phyloP scores from a whole-genome alignment of 176 grass and related monocot species.

The Ensete ventricosum region DNA sequence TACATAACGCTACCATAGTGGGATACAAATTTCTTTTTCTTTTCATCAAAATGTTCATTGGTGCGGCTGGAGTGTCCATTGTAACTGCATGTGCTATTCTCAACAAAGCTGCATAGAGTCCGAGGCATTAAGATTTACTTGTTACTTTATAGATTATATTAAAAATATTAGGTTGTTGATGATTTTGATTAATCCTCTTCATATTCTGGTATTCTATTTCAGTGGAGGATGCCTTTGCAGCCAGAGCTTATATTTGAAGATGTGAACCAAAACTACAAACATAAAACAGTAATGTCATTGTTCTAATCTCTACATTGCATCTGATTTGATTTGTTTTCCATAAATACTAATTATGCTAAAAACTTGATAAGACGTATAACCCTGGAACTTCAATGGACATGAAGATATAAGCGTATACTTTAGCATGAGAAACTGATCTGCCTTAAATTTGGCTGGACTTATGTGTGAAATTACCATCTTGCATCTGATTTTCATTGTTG shows the following conservation, averaged over 20 bases:
- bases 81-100: background rate
- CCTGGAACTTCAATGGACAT: too few relatives aligned
- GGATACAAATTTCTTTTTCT: too few relatives aligned
- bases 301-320: background rate
- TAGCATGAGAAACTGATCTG: background rate
- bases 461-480: background rate
- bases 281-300: slow-evolving; percentile 54
- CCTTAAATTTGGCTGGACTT: background rate
- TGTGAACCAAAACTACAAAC: slow-evolving; percentile 89
- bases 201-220: slow-evolving; percentile 6
- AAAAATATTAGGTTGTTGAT: too few relatives aligned
- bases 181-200: too few relatives aligned
- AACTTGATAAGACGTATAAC: too few relatives aligned
- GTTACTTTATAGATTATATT: too few relatives aligned
- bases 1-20: too few relatives aligned
- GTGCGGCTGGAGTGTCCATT: background rate
- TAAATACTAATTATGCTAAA: too few relatives aligned
- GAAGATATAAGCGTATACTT: background rate
- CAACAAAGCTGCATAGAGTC: background rate
- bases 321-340: slow-evolving; percentile 11
- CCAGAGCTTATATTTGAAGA: slow-evolving; percentile 94
- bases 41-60: background rate
- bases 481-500: background rate
- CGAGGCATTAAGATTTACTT: too few relatives aligned
- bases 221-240: slow-evolving; percentile 73